Conservation (phyloP, 2,329 filamentous ascomycete genomes). For the Aureobasidium sp. region DNA sequence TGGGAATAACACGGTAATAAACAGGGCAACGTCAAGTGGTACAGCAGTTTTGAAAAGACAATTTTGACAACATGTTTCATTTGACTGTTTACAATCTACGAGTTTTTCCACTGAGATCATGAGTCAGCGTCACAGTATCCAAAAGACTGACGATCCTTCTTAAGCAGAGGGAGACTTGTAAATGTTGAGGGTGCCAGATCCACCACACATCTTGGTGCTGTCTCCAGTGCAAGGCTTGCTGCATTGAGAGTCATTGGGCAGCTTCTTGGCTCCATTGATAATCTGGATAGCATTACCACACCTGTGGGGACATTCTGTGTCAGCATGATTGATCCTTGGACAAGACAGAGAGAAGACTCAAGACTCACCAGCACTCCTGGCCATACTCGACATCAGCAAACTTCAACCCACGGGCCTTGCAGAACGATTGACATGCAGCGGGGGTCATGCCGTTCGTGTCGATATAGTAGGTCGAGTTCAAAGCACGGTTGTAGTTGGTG, state of each 20-base stretch:
- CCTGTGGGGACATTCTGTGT: neutral
- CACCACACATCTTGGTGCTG: neutral
- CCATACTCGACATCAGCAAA: neutral
- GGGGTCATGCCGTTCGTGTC: neutral
- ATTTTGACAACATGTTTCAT: neutral
- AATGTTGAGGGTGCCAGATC: conserved; percentile 8
- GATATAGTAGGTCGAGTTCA: conserved; percentile 6
- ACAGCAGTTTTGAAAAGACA: neutral
- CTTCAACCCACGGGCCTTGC: conserved; percentile 2
- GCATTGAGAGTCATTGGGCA: neutral
- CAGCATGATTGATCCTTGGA: neutral
- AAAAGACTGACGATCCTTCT: neutral
- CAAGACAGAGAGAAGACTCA: neutral
- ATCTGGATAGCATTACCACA: conserved; percentile 3
- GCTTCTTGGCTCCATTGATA: conserved; percentile 4
- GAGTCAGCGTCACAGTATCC: neutral
- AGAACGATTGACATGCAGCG: neutral
- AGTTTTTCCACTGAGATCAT: neutral
- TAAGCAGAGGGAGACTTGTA: conserved; percentile 1
- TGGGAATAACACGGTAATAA: conserved; percentile 2
- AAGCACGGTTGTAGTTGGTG: conserved; percentile 11
- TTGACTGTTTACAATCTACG: neutral
- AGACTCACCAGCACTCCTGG: neutral
- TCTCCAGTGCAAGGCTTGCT: neutral
- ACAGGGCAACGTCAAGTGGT: neutral